Evolutionary conservation across 495 filamentous ascomycete species (phyloP), one percentile per base, ranked within the genome.

Genomic region (Penicillium pancosmium): DNA sequence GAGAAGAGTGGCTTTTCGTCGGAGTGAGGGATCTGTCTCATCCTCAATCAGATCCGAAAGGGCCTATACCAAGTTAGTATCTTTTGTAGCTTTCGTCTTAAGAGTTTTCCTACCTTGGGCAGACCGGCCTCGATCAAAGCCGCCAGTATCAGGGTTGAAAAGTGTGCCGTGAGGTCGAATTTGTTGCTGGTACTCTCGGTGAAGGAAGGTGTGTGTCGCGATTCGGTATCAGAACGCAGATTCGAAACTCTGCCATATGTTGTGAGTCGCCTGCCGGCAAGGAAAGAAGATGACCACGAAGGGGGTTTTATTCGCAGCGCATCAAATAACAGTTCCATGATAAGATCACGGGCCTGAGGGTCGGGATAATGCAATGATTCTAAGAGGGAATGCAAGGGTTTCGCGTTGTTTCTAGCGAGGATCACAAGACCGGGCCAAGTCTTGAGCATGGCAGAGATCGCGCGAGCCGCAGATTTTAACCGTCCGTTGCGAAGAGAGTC

Each of bases 241-340:
- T 93, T 97, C 9, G 91, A 84, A 34, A 98, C 92, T 64, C 95
- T 84, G 15, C 92, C 92, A 71, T 98, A 98, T 0, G 91, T 98
- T 15, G 94, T 98, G 35, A 98, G 83, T 54, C 95, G 80, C 61
- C 94, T 83, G 7, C 95, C 94, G 38, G 95, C 94, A 47, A 98
- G 82, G 67, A 96, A 98, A 18, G 92, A 95, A 1, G 91, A 91
- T 25, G 93, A 93, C 95, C 95, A 98, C 1, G 92, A 93, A 6
- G 94, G 94, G 19, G 92, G 87, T 66, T 96, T 97, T 68, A 98
- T 97, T 44, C 92, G 87, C 58, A 98, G 80, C 21, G 97, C 84
- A 56, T 93, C 91, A 70, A 93, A 97, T 43, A 98, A 75, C 6
- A 98, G 77, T 64, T 98, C 94, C 61, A 98, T 78, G 44, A 97